phyloP scores from a whole-genome alignment of 345 rosid genomes.

The Aegle marmelos region DNA sequence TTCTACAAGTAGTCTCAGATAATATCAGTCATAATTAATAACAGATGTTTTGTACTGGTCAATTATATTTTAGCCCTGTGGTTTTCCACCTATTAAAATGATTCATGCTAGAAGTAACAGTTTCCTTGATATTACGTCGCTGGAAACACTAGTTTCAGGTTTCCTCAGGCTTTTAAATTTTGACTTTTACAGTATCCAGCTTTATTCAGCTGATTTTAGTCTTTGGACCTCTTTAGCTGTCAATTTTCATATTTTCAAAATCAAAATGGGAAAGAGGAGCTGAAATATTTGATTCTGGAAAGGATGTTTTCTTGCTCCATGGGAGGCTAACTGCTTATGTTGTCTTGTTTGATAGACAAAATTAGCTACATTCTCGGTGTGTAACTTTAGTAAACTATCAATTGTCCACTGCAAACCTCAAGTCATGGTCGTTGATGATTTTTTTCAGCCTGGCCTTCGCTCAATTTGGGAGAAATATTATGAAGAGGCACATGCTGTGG shows the following conservation, averaged over 20 bases:
- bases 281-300: neutral
- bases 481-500: slow-evolving; percentile 95
- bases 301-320: neutral
- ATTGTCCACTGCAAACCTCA: slow-evolving; percentile 1
- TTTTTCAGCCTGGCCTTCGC: slow-evolving; percentile 83
- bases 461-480: slow-evolving; percentile 99
- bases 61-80: neutral
- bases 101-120: neutral
- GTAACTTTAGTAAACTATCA: neutral
- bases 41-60: neutral
- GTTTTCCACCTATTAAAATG: neutral
- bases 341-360: slow-evolving; percentile 3
- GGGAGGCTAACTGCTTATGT: neutral
- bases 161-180: neutral
- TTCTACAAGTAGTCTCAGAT: neutral
- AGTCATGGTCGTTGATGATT: slow-evolving; percentile 14
- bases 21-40: neutral
- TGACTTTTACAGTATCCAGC: neutral
- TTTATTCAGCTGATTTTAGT: neutral
- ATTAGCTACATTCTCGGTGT: neutral
- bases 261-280: neutral
- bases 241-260: neutral
- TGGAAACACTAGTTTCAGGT: neutral
- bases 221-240: neutral
- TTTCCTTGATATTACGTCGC: neutral